These are phyloP conservation scores for Leptographium galeiforme DNA, from an alignment of 2,329 filamentous ascomycete genomes.

Conservation along the genomic window DNA sequence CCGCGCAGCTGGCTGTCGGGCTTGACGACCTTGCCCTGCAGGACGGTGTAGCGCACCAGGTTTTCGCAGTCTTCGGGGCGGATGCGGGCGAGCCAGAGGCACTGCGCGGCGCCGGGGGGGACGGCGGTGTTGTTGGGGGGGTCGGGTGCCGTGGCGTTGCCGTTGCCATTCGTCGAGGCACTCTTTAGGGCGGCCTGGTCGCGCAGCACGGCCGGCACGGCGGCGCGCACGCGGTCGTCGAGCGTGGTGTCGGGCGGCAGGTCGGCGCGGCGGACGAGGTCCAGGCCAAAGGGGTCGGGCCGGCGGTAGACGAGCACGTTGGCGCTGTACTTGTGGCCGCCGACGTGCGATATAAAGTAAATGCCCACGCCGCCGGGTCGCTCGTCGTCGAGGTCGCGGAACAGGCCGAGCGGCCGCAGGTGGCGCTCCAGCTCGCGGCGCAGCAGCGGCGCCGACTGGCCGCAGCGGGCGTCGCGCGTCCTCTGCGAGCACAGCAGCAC, in stretches of 20 bases:
- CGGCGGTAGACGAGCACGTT: conserved; percentile 86
- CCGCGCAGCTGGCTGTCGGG: conserved; percentile 73
- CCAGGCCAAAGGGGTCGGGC: conserved; percentile 41
- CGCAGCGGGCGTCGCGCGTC: conserved; percentile 89
- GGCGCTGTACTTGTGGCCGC: conserved; percentile 90
- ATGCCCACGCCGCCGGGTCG: conserved; percentile 85
- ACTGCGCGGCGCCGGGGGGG: conserved; percentile 54
- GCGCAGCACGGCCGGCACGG: conserved; percentile 18
- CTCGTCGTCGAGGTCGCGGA: conserved; percentile 77
- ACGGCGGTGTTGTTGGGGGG: not conserved
- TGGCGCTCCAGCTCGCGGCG: conserved; percentile 80
- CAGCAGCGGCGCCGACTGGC: conserved; percentile 84
- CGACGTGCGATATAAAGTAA: conserved; percentile 93
- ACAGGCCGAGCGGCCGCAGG: conserved; percentile 69
- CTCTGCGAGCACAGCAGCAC: conserved; percentile 90
- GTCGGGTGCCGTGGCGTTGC: not conserved
- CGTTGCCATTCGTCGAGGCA: no score
- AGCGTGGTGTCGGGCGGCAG: conserved; percentile 21
- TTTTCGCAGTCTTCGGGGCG: conserved; percentile 86
- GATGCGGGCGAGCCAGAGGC: conserved; percentile 83
- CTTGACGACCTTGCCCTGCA: conserved; percentile 92
- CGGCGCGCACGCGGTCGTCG: conserved; percentile 12
- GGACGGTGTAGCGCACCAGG: conserved; percentile 72
- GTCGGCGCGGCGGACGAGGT: conserved; percentile 26
- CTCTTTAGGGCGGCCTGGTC: conserved; percentile 3